Percentiles rank a stretch among this genome's conserved stretches.
Evolutionary conservation across 2,329 filamentous ascomycete genomes (phyloP).

Genomic region (Sporothrix phasma): DNA sequence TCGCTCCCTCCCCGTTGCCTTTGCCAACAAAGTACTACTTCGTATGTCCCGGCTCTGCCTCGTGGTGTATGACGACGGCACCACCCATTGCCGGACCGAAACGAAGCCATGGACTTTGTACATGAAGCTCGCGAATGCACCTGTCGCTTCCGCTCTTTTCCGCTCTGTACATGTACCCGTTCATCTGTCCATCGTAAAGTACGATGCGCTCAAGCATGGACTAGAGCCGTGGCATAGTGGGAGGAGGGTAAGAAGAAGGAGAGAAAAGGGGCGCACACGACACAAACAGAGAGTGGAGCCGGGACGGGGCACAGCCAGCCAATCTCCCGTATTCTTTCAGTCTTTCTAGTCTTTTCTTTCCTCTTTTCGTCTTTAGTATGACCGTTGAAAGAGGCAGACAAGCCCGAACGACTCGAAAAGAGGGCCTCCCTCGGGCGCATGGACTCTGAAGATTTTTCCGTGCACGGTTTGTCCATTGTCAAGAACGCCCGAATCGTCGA

Average conservation of each 20-base stretch:
- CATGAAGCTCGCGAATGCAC: background rate
- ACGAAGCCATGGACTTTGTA: too few relatives aligned
- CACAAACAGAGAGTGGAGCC: background rate
- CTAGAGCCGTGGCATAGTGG: too few relatives aligned
- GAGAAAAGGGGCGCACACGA: slow-evolving; percentile 4
- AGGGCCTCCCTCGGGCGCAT: background rate
- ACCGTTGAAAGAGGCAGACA: background rate
- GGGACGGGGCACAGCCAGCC: background rate
- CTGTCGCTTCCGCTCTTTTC: background rate
- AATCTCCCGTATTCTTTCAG: slow-evolving; percentile 6
- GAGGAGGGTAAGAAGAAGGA: background rate
- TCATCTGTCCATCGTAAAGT: too few relatives aligned
- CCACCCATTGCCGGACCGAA: too few relatives aligned
- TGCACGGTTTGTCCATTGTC: background rate
- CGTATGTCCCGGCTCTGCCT: too few relatives aligned
- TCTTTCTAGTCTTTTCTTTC: too few relatives aligned
- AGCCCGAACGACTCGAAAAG: background rate
- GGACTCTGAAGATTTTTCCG: background rate
- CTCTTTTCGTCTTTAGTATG: too few relatives aligned
- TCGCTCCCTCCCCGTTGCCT: background rate
- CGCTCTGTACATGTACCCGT: too few relatives aligned
- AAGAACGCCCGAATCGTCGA: too few relatives aligned
- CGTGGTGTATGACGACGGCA: too few relatives aligned
- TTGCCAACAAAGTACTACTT: too few relatives aligned
- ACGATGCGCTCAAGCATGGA: background rate